Conservation (phyloP, 352 stramenopile species). For the Pythium sukuiense region DNA sequence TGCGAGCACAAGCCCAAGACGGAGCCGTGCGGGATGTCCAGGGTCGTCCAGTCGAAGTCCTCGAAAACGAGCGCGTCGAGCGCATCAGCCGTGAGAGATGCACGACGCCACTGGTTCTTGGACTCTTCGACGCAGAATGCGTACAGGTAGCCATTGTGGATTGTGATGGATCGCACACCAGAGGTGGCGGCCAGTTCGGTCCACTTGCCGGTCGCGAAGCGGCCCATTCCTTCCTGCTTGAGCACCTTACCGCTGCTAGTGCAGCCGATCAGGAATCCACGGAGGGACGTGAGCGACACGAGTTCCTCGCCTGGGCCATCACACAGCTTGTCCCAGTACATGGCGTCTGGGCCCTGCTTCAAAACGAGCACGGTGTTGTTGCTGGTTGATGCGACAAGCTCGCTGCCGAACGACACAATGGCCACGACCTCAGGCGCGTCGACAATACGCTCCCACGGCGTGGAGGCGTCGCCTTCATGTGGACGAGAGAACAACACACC, state of each 20-base stretch:
- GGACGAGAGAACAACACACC: conserved; percentile 57
- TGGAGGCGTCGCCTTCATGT: conserved; percentile 47
- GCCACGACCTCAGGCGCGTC: conserved; percentile 46
- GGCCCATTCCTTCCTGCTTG: conserved; percentile 63
- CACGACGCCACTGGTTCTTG: conserved; percentile 46
- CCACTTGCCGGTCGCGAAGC: conserved; percentile 65
- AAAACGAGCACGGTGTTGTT: conserved; percentile 59
- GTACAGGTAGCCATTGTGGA: conserved; percentile 81
- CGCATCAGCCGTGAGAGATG: conserved; percentile 42
- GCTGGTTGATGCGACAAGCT: conserved; percentile 58
- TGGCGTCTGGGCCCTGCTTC: conserved; percentile 36
- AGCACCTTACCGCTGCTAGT: conserved; percentile 58
- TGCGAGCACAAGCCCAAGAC: conserved; percentile 71
- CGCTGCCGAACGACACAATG: conserved; percentile 76
- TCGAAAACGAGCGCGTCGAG: conserved; percentile 59
- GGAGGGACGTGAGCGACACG: conserved; percentile 63
- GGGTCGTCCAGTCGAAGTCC: conserved; percentile 39
- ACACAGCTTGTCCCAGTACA: conserved; percentile 55
- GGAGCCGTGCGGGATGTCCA: conserved; percentile 21
- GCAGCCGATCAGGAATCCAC: conserved; percentile 62
- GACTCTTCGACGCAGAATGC: conserved; percentile 29
- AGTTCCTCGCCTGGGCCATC: conserved; percentile 43
- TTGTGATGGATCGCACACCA: conserved; percentile 45
- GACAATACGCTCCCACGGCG: conserved; percentile 44
- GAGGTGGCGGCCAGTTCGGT: conserved; percentile 47